These are phyloP conservation scores for Fusarium dimerum DNA, from an alignment of 2,329 filamentous ascomycete genomes.

Conservation along the genomic window DNA sequence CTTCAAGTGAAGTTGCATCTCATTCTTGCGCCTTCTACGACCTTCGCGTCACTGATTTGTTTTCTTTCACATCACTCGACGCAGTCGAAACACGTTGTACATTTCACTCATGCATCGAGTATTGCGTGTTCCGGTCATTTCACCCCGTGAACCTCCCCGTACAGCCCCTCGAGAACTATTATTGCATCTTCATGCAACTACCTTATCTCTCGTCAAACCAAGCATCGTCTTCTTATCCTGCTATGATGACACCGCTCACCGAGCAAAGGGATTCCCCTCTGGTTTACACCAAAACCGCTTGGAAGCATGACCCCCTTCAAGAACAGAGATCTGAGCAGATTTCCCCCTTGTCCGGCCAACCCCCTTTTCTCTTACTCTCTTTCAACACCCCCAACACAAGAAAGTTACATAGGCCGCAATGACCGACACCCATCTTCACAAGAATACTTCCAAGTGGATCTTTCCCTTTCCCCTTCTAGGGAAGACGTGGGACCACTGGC, in stretches of 20 bases:
- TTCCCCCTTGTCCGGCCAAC: conserved; percentile 4
- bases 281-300: conserved; percentile 16
- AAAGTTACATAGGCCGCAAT: conserved; percentile 35
- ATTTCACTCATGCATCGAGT: background rate
- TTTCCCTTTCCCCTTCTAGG: background rate
- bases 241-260: conserved; percentile 31
- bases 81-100: too few species aligned
- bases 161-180: too few species aligned
- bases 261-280: conserved; percentile 22
- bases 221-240: conserved; percentile 4
- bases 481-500: background rate
- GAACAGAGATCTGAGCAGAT: conserved; percentile 55
- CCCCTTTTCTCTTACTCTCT: background rate
- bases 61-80: background rate
- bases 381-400: background rate
- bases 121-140: too few species aligned
- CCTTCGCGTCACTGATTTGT: too few species aligned
- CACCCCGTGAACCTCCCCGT: too few species aligned
- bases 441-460: conserved; percentile 14
- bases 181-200: conserved; percentile 1
- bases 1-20: background rate
- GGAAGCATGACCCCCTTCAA: conserved; percentile 32
- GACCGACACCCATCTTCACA: conserved; percentile 32
- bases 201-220: conserved; percentile 10
- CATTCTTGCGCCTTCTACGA: background rate